A percentile compares a stretch with the other conserved stretches of the same genome.
Evolutionary conservation across 2,329 filamentous ascomycete species (phyloP).

Genomic region (Aaosphaeria pasadenensis): DNA sequence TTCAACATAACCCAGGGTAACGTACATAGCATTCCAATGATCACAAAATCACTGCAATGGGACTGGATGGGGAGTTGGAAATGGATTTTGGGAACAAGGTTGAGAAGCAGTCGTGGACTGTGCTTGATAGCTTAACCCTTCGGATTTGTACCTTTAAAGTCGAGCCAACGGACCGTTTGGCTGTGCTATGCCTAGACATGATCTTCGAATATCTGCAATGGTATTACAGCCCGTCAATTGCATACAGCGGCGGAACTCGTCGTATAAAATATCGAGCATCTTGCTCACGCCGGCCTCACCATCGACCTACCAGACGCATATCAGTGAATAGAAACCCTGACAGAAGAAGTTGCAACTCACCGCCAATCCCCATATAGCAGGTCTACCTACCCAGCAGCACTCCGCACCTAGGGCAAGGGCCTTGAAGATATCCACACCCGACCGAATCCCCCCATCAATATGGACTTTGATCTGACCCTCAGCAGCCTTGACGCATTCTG

Average conservation of each 20-base stretch:
- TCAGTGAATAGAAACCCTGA: background rate
- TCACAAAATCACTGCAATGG: no score
- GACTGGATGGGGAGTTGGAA: no score
- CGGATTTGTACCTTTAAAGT: conserved; percentile 12
- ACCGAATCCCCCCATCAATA: conserved; percentile 8
- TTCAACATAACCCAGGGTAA: no score
- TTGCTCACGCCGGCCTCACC: conserved; percentile 10
- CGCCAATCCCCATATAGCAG: conserved; percentile 7
- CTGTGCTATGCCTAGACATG: conserved; percentile 25
- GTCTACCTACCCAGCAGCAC: conserved; percentile 11
- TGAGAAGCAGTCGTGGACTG: no score
- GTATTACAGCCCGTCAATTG: conserved; percentile 37
- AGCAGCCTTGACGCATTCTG: conserved; percentile 3
- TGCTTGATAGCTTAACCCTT: no score
- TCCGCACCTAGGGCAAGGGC: conserved; percentile 12
- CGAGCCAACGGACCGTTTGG: conserved; percentile 32
- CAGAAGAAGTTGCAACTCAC: background rate
- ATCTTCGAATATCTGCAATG: conserved; percentile 35
- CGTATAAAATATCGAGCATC: conserved; percentile 13
- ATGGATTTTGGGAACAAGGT: no score
- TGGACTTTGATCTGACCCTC: conserved; percentile 2
- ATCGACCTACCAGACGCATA: conserved; percentile 4
- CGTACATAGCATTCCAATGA: no score
- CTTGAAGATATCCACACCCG: conserved; percentile 20
- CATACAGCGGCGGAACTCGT: conserved; percentile 41